These are phyloP conservation scores for Fusarium setosum DNA, from an alignment of 2,329 filamentous ascomycete genomes.

Conservation along the genomic window DNA sequence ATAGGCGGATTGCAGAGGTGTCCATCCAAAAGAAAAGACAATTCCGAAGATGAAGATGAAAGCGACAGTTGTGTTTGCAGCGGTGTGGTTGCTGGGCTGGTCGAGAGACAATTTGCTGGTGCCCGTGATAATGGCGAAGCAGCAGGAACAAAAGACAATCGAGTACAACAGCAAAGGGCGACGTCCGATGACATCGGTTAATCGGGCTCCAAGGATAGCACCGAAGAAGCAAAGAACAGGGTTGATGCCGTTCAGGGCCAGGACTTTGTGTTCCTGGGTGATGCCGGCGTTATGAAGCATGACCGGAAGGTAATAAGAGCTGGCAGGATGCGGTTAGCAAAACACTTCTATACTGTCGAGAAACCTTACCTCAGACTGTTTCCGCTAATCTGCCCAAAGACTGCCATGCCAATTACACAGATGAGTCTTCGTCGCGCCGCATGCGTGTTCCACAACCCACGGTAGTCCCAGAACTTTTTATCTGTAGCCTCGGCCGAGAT, in stretches of 20 bases:
- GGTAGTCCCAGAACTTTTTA: constrained; percentile 67
- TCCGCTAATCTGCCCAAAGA: constrained; percentile 65
- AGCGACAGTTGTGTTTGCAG: constrained; percentile 58
- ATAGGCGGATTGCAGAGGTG: constrained; percentile 60
- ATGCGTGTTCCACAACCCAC: constrained; percentile 62
- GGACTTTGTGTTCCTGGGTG: constrained; percentile 55
- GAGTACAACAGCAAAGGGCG: constrained; percentile 63
- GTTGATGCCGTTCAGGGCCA: constrained; percentile 65
- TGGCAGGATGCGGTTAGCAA: not conserved
- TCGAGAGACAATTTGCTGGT: constrained; percentile 57
- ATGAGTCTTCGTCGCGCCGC: constrained; percentile 61
- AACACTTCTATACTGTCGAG: accelerated
- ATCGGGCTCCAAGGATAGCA: constrained; percentile 63
- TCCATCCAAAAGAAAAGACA: constrained; percentile 62
- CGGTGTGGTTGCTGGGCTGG: constrained; percentile 47
- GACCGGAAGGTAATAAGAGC: constrained; percentile 66
- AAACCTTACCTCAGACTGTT: constrained; percentile 52
- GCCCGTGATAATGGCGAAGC: constrained; percentile 61
- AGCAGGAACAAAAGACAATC: constrained; percentile 57
- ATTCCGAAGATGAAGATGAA: constrained; percentile 65
- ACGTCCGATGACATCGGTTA: constrained; percentile 68
- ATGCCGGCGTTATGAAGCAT: constrained; percentile 64
- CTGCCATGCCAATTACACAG: constrained; percentile 62
- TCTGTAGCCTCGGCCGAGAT: constrained; percentile 62
- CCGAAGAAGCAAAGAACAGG: constrained; percentile 63